Conservation (phyloP, 352 stramenopile species). For the Phytophthora ramorum region DNA sequence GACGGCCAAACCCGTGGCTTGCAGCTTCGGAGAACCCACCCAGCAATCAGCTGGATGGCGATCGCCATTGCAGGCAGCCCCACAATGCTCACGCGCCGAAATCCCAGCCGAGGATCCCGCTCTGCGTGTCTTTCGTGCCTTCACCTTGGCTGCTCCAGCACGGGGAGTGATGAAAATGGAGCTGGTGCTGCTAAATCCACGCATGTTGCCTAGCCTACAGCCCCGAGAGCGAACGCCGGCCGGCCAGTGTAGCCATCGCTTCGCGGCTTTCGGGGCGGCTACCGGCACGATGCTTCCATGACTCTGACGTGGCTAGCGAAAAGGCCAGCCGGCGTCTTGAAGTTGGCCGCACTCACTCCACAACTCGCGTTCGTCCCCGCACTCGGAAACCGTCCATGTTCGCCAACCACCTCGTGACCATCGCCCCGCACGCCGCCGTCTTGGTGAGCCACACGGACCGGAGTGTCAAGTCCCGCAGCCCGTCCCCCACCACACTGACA, state of each 20-base stretch:
- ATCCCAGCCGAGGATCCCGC: neutral
- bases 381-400: conserved; percentile 29
- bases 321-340: conserved; percentile 24
- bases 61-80: neutral
- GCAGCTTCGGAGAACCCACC: neutral
- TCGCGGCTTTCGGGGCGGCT: conserved; percentile 13
- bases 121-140: conserved; percentile 13
- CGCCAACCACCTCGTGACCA: conserved; percentile 41
- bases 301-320: conserved; percentile 14
- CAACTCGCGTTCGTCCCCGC: conserved; percentile 21
- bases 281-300: conserved; percentile 3
- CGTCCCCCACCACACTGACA: neutral
- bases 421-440: conserved; percentile 39
- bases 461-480: conserved; percentile 4
- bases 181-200: neutral
- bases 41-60: too few species aligned
- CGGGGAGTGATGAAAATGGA: too few species aligned
- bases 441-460: conserved; percentile 23
- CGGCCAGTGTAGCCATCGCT: conserved; percentile 1
- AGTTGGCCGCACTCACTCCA: conserved; percentile 36
- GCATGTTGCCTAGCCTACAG: too few species aligned
- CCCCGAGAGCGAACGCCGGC: too few species aligned
- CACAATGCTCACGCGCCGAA: conserved; percentile 4
- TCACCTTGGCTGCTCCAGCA: too few species aligned
- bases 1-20: neutral